Evolutionary conservation across 2,329 filamentous ascomycete species (phyloP).

Genomic region (Microcyclospora tardicrescens): DNA sequence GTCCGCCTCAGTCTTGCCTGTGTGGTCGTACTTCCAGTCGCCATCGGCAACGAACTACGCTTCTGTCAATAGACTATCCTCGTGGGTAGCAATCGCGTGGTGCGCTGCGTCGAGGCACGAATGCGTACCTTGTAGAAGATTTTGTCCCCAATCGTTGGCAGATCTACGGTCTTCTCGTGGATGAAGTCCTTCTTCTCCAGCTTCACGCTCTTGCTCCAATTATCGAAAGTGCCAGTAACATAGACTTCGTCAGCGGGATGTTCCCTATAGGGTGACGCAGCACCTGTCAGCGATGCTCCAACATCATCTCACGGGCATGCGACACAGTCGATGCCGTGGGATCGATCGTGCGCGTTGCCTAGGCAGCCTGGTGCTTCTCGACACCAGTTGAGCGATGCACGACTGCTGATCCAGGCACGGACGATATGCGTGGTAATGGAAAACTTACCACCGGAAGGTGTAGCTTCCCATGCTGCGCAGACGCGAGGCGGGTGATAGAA

Average conservation of each 20-base stretch:
- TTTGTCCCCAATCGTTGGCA: slow-evolving; percentile 54
- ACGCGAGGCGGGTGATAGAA: too few relatives aligned
- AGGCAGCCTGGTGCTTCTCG: slow-evolving; percentile 1
- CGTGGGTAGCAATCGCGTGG: not conserved
- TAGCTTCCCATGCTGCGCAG: slow-evolving; percentile 46
- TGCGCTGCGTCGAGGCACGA: slow-evolving; percentile 14
- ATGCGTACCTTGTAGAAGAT: slow-evolving; percentile 79
- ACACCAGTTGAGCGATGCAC: not conserved
- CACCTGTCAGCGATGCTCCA: slow-evolving; percentile 9
- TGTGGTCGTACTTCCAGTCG: slow-evolving; percentile 72
- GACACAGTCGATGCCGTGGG: slow-evolving; percentile 9
- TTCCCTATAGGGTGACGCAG: slow-evolving; percentile 46
- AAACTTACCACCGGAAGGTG: slow-evolving; percentile 56
- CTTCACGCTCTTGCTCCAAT: slow-evolving; percentile 78
- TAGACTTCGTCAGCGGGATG: slow-evolving; percentile 75
- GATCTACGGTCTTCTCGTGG: slow-evolving; percentile 70
- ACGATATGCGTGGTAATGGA: not conserved
- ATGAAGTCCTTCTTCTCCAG: slow-evolving; percentile 59
- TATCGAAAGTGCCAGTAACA: slow-evolving; percentile 91
- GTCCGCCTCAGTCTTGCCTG: slow-evolving; percentile 71
- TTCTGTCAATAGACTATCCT: not conserved
- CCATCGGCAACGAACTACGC: slow-evolving; percentile 86
- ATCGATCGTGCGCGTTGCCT: slow-evolving; percentile 2
- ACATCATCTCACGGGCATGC: not conserved
- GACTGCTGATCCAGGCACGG: not conserved